Evolutionary conservation across 108 stramenopile genomes (phyloP).

Genomic region (Nitzschia sp.): DNA sequence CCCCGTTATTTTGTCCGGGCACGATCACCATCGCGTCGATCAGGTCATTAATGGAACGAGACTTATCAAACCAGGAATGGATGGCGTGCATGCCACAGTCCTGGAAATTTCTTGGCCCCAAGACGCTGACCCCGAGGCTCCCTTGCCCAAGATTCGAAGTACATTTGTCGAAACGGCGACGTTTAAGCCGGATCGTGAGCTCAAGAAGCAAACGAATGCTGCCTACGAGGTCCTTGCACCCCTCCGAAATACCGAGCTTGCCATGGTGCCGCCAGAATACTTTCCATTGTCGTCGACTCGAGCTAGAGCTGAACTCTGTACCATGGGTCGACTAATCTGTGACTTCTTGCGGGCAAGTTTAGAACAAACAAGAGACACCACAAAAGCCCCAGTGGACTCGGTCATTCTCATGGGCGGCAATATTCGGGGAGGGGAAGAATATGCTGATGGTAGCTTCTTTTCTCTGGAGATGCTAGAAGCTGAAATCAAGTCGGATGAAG

Average conservation of each 20-base stretch:
- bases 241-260: constrained; percentile 47
- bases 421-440: constrained; percentile 41
- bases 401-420: constrained; percentile 40
- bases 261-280: constrained; percentile 36
- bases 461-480: constrained; percentile 50
- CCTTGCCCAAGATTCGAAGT: constrained; percentile 22
- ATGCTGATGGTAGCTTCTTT: constrained; percentile 45
- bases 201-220: constrained; percentile 24
- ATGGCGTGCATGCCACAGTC: constrained; percentile 41
- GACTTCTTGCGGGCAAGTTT: constrained; percentile 29
- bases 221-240: constrained; percentile 52
- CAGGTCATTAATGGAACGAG: constrained; percentile 50
- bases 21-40: constrained; percentile 59
- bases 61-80: constrained; percentile 51
- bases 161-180: constrained; percentile 31
- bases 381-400: constrained; percentile 13
- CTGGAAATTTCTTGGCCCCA: constrained; percentile 46
- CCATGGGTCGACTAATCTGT: constrained; percentile 48
- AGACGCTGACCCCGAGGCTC: not conserved
- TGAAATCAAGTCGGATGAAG: constrained; percentile 51
- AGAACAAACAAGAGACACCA: constrained; percentile 18
- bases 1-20: constrained; percentile 50
- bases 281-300: constrained; percentile 37
- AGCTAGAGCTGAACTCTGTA: constrained; percentile 33
- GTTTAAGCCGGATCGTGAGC: constrained; percentile 34